Evolutionary conservation across 352 stramenopile genomes (phyloP).

Genomic region (Phytophthora sojae): DNA sequence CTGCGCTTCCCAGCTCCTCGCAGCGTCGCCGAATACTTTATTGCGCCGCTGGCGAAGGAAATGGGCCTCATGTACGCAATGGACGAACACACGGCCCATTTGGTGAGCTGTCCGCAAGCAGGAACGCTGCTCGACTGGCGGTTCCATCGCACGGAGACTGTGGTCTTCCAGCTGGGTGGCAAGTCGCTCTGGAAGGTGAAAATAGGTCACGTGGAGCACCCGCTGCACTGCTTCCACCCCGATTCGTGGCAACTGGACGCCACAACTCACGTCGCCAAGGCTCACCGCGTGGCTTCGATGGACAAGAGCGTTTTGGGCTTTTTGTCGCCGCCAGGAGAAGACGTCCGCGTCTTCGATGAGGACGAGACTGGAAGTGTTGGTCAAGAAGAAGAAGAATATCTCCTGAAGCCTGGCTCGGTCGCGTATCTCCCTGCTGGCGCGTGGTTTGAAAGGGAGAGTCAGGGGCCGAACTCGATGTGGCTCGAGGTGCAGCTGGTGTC

Average conservation of each 20-base stretch:
- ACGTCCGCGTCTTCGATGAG: conserved; percentile 36
- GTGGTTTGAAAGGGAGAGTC: conserved; percentile 49
- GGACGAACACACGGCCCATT: conserved; percentile 15
- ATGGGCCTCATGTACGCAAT: conserved; percentile 38
- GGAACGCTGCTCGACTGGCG: conserved; percentile 43
- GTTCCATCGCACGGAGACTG: conserved; percentile 44
- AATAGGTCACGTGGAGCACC: conserved; percentile 26
- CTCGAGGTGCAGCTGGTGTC: conserved; percentile 53
- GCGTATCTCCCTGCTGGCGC: conserved; percentile 60
- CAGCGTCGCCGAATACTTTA: conserved; percentile 25
- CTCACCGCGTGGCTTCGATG: conserved; percentile 16
- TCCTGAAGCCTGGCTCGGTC: conserved; percentile 48
- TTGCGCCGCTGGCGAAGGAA: conserved; percentile 36
- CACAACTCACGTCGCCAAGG: conserved; percentile 27
- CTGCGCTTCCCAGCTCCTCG: conserved; percentile 41
- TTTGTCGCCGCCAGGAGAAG: conserved; percentile 27
- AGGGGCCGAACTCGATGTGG: conserved; percentile 38
- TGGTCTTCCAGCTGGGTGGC: conserved; percentile 54
- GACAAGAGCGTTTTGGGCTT: background rate
- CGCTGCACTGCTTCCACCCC: conserved; percentile 37
- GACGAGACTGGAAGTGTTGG: conserved; percentile 2
- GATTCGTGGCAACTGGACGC: conserved; percentile 22
- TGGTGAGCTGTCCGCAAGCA: conserved; percentile 28
- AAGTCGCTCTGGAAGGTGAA: conserved; percentile 42
- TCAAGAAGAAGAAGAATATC: conserved; percentile 10